Evolutionary conservation across 768 basidiomycete genomes (phyloP).

Genomic region (Rhodosporidiobolus sp.): DNA sequence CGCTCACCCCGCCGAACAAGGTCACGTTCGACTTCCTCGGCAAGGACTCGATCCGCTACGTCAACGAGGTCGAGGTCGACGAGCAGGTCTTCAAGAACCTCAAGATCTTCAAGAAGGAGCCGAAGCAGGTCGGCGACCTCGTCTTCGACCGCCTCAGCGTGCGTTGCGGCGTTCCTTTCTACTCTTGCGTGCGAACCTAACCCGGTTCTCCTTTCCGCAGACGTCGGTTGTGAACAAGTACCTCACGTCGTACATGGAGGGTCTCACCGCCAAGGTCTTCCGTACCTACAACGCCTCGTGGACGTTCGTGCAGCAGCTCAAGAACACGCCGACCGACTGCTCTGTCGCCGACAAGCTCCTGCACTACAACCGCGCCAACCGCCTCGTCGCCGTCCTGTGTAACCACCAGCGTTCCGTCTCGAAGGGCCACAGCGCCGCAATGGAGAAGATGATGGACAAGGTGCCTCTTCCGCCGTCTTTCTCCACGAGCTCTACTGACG

Average conservation of each 20-base stretch:
- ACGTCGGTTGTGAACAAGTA: conserved; percentile 86
- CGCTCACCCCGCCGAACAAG: conserved; percentile 77
- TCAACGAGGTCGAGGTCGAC: conserved; percentile 84
- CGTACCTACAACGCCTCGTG: conserved; percentile 99
- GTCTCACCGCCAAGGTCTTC: conserved; percentile 97
- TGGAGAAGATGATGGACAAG: conserved; percentile 91
- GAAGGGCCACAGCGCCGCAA: conserved; percentile 86
- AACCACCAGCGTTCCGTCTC: conserved; percentile 96
- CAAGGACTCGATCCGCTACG: conserved; percentile 98
- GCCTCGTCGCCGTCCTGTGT: conserved; percentile 93
- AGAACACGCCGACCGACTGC: conserved; percentile 65
- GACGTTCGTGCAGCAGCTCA: conserved; percentile 88
- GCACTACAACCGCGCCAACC: conserved; percentile 94
- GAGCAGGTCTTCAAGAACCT: conserved; percentile 96
- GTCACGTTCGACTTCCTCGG: conserved; percentile 96
- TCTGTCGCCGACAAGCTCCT: conserved; percentile 94
- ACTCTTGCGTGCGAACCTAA: not conserved
- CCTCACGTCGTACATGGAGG: conserved; percentile 88
- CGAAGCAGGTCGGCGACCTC: conserved; percentile 79
- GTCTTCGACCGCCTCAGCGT: conserved; percentile 94
- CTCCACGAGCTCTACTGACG: not conserved
- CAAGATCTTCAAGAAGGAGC: conserved; percentile 84
- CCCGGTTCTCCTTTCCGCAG: conserved; percentile 51
- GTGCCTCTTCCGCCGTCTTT: conserved; percentile 53
- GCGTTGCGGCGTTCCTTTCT: conserved; percentile 47